Base-by-base conservation (phyloP, 345 rosid genomes). In the Geranium brycei region DNA sequence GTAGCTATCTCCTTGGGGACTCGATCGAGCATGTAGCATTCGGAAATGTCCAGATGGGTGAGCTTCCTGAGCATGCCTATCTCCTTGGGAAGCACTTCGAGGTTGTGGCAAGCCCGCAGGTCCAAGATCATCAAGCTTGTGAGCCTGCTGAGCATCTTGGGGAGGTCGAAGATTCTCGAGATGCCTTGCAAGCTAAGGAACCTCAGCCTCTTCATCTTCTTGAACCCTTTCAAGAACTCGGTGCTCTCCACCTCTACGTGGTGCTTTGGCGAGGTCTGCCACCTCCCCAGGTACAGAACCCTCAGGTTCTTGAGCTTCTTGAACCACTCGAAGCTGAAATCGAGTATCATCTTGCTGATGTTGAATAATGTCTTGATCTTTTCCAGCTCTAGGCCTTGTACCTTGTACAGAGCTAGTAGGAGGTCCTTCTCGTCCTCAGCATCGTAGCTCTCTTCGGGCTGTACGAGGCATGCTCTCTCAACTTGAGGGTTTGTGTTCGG, bases 141-240 rank as follows among this genome's bases (percentile, higher is more conserved):
- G 3, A 78, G 83, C 66, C 68, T 70, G 31, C 77, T 63, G 6
- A 76, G 32, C 58, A 77, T 68, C 15, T 47, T 19, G 0, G 76
- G 76, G 12, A 83, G 81, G 62, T 60, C 66, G 5, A 17, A 23
- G 51, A 86, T 80, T 58, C 82, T 77, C 30, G 83, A 81, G 70
- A 86, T 73, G 28, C 91, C 88, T 75, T 76, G 88, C 57, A 83
- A 78, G 58, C 88, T 81, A 38, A 86, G 61, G 61, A 72, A 67
- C 61, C 32, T 62, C 19, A 68, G 65, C 16, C 13, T 19, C 19
- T 56, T 68, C 61, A 62, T 56, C 8, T 51, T 68, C 17, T 7
- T 1, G 17, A 82, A 67, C 14, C 19, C 51, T 73, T 68, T 61
- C 71, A 68, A 28, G 60, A 61, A 61, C 3, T 56, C 60, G 0